A percentile compares a stretch with the other conserved stretches of the same genome.
Conservation (phyloP, 805 yeast genomes). For the Komagataella populi region DNA sequence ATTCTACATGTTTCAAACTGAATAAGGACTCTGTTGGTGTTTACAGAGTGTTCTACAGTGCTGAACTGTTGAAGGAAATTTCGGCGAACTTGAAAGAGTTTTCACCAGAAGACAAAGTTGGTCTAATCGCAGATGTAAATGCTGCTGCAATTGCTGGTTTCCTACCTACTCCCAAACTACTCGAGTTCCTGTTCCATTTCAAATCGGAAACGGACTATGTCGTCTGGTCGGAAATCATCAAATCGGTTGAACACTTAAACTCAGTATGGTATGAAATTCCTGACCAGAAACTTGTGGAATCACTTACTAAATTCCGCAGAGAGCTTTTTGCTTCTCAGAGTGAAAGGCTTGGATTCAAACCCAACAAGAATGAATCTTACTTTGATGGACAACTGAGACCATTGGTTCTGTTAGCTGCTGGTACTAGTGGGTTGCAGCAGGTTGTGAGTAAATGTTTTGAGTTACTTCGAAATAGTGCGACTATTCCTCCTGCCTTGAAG, state of each 20-base stretch:
- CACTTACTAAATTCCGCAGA: constrained; percentile 18
- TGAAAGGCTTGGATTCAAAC: constrained; percentile 11
- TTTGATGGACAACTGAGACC: constrained; percentile 21
- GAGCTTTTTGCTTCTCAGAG: constrained; percentile 20
- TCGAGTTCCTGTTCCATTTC: constrained; percentile 24
- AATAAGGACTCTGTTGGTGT: constrained; percentile 38
- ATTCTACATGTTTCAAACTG: constrained; percentile 24
- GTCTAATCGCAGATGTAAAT: constrained; percentile 37
- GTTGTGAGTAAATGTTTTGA: constrained; percentile 12
- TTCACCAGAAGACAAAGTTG: constrained; percentile 35
- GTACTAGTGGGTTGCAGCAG: constrained; percentile 21
- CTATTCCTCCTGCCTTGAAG: constrained; percentile 13
- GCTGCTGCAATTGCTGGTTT: constrained; percentile 35
- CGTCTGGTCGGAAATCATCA: constrained; percentile 42
- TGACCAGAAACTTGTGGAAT: constrained; percentile 8
- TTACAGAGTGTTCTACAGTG: constrained; percentile 40
- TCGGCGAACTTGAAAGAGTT: constrained; percentile 22
- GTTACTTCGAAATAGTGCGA: background rate
- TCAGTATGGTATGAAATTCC: constrained; percentile 23
- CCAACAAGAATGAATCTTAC: constrained; percentile 13
- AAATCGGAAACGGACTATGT: constrained; percentile 24
- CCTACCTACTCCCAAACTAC: constrained; percentile 25
- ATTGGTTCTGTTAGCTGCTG: constrained; percentile 25
- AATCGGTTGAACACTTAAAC: constrained; percentile 22
- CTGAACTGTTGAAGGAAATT: constrained; percentile 23